Base-by-base conservation (phyloP, 768 basidiomycete genomes). In the Filobasidium floriforme region DNA sequence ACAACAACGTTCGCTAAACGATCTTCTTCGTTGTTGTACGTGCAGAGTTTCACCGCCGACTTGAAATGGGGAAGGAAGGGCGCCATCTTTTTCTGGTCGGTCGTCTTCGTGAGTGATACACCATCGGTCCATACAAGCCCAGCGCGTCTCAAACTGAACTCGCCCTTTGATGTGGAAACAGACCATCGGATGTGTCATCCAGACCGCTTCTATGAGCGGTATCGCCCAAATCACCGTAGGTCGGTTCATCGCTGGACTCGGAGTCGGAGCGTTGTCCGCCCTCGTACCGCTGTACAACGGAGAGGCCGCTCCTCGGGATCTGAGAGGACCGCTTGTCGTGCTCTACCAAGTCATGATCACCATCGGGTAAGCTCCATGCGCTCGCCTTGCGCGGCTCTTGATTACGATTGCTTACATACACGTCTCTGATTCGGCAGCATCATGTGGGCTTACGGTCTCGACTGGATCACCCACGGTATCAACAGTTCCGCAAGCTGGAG, bases 291-390 rank as follows among this genome's bases (percentile, higher is more conserved):
- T 89, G 7, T 89, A 89, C 75, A 88, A 87, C 69, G 88, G 88
- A 44, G 88, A 89, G 77, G 87, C 88, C 0, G 84, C 88, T 0
- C 89, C 89, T 0, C 88, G 88, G 72, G 82, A 84, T 0, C 81
- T 89, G 65, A 84, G 89, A 73, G 89, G 88, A 9, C 84, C 86
- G 22, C 84, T 82, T 11, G 79, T 90, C 32, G 87, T 88, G 1
- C 79, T 90, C 19, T 89, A 89, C 72, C 88, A 89, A 73, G 80
- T 89, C 14, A 87, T 88, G 74, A 88, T 89, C 68, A 88, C 68
- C 60, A 46, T 66, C 62, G 72, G 44, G 62, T 55, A 11, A 37
- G 46, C 28, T 14, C 12, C n/a, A 37, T 3, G 32, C 28, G 19
- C 29, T 9, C 7, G 14, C 7, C 32, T 10, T n/a, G 0, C n/a